These are phyloP conservation scores for Cicer bijugum DNA, from an alignment of 306 rosid genomes.

Conservation along the genomic window DNA sequence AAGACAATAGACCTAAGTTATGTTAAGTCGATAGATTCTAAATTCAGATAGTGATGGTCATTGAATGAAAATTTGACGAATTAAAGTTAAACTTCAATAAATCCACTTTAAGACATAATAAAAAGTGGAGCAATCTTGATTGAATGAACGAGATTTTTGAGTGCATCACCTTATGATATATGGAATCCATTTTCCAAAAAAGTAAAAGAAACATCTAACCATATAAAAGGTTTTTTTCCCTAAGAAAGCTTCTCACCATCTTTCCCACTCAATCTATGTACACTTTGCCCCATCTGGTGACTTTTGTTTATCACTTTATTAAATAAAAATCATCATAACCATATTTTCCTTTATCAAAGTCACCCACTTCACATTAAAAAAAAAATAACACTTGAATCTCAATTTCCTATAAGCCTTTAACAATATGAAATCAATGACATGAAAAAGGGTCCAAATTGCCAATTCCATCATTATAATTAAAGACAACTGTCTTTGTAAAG, in stretches of 20 bases:
- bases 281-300: slow-evolving; percentile 44
- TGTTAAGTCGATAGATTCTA: neutral
- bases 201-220: slow-evolving; percentile 1
- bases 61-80: neutral
- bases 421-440: slow-evolving; percentile 50
- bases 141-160: neutral
- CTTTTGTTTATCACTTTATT: slow-evolving; percentile 43
- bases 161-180: neutral
- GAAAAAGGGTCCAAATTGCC: slow-evolving; percentile 38
- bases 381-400: slow-evolving; percentile 46
- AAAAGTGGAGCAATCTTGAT: neutral
- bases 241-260: slow-evolving; percentile 23
- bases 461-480: slow-evolving; percentile 48
- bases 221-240: slow-evolving; percentile 40
- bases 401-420: slow-evolving; percentile 44
- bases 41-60: neutral
- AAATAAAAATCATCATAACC: slow-evolving; percentile 28
- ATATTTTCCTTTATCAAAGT: slow-evolving; percentile 44
- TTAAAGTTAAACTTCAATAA: neutral
- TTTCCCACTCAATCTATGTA: slow-evolving; percentile 37
- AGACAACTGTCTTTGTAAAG: slow-evolving; percentile 71
- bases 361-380: slow-evolving; percentile 47
- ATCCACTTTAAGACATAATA: neutral
- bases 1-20: neutral
- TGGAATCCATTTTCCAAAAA: neutral